Conservation (phyloP, 495 filamentous ascomycete genomes). For the Penicillium cosmopolitanum region DNA sequence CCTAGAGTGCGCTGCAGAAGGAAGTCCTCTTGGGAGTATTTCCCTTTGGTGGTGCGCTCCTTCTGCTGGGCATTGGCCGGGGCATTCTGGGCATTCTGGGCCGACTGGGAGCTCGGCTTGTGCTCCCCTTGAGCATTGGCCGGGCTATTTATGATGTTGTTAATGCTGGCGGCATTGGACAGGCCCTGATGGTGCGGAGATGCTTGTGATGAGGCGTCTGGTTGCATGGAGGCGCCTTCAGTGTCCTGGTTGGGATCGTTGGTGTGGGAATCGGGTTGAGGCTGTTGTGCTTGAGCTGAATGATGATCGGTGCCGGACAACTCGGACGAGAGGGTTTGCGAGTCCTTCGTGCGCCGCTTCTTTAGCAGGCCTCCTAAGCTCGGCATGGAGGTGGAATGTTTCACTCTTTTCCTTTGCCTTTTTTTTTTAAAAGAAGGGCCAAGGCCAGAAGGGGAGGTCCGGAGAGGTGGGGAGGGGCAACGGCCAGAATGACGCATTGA, state of each 20-base stretch:
- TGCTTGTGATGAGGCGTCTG: constrained; percentile 34
- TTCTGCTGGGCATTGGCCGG: constrained; percentile 25
- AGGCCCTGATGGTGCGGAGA: constrained; percentile 37
- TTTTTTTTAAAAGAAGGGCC: constrained; percentile 1
- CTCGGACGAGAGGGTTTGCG: constrained; percentile 58
- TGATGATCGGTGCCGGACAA: constrained; percentile 59
- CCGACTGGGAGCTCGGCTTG: constrained; percentile 4
- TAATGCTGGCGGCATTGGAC: constrained; percentile 49
- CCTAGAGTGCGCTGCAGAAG: constrained; percentile 85
- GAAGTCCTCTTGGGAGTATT: constrained; percentile 92
- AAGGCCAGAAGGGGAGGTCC: constrained; percentile 20
- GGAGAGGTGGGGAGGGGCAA: constrained; percentile 33
- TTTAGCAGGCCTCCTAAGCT: constrained; percentile 78
- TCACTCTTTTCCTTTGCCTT: not conserved
- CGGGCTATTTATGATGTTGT: constrained; percentile 44
- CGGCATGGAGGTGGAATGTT: constrained; percentile 45
- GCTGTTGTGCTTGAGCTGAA: constrained; percentile 36
- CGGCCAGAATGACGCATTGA: constrained; percentile 39
- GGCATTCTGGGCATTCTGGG: constrained; percentile 25
- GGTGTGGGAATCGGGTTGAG: not conserved
- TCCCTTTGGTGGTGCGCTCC: constrained; percentile 87
- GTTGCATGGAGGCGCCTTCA: constrained; percentile 48
- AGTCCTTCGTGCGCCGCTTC: constrained; percentile 95
- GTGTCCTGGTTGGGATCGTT: constrained; percentile 42
- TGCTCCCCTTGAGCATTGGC: constrained; percentile 19